These are phyloP conservation scores for Aspergillus sp. DNA, from an alignment of 2,329 filamentous ascomycete species.

Conservation along the genomic window DNA sequence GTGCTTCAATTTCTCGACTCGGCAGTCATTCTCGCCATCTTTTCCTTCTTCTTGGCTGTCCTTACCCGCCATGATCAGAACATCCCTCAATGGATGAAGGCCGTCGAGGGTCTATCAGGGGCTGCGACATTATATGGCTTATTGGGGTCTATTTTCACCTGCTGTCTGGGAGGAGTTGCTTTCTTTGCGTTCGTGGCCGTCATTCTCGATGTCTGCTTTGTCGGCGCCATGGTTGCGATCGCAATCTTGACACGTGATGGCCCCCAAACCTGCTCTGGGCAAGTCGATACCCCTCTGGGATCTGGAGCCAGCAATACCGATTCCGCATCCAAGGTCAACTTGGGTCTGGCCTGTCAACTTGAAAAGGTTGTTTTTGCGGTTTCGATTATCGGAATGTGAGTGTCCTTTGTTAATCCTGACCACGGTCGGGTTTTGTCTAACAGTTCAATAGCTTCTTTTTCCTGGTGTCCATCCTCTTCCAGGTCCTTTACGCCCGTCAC, in stretches of 20 bases:
- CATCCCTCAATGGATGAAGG: slow-evolving; percentile 64
- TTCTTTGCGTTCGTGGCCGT: slow-evolving; percentile 71
- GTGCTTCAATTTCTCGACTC: slow-evolving; percentile 68
- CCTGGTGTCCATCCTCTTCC: slow-evolving; percentile 64
- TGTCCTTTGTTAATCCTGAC: slow-evolving; percentile 6
- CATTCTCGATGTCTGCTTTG: slow-evolving; percentile 71
- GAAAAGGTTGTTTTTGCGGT: slow-evolving; percentile 75
- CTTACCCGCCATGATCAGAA: slow-evolving; percentile 59
- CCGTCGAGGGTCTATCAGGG: slow-evolving; percentile 75
- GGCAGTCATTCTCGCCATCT: slow-evolving; percentile 70
- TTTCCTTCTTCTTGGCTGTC: slow-evolving; percentile 77
- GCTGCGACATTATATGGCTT: slow-evolving; percentile 69
- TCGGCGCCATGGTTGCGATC: slow-evolving; percentile 74
- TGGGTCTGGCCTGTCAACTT: slow-evolving; percentile 65
- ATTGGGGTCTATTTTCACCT: slow-evolving; percentile 67
- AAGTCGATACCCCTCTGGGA: slow-evolving; percentile 66
- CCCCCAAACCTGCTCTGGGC: slow-evolving; percentile 59
- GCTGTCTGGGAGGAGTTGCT: slow-evolving; percentile 70
- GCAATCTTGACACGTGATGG: slow-evolving; percentile 70
- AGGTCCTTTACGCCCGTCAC: slow-evolving; percentile 63
- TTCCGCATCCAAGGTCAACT: slow-evolving; percentile 44
- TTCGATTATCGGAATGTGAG: slow-evolving; percentile 70
- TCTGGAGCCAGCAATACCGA: slow-evolving; percentile 51
- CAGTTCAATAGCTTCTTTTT: slow-evolving; percentile 61
- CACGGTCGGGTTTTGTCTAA: too few species aligned